A percentile compares a stretch with the other conserved stretches of the same genome.
Conservation (phyloP, 257 asterid species). For the Plantago major region DNA sequence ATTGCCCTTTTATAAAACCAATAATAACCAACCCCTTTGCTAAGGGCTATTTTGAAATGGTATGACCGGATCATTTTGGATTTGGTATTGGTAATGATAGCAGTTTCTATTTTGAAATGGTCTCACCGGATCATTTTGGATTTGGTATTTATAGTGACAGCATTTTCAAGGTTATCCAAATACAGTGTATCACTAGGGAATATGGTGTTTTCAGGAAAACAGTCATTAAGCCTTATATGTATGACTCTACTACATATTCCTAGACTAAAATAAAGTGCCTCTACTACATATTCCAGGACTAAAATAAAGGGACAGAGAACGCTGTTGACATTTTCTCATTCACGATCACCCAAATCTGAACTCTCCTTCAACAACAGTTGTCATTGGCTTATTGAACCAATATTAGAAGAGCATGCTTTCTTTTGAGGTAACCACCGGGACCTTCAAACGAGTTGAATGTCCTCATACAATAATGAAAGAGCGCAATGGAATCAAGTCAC, state of each 20-base stretch:
- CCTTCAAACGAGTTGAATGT: not conserved
- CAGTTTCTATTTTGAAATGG: not conserved
- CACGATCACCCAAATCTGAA: not conserved
- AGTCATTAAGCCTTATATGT: not conserved
- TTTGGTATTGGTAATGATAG: conserved; percentile 10
- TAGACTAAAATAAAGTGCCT: conserved; percentile 11
- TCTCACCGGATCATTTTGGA: not conserved
- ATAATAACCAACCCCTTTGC: not conserved
- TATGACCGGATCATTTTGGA: not conserved
- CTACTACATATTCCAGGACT: conserved; percentile 7
- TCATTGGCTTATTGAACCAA: not conserved
- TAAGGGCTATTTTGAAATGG: too few species aligned
- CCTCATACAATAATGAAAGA: not conserved
- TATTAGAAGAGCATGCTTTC: not conserved
- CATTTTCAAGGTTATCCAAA: conserved; percentile 12
- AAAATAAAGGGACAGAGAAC: not conserved
- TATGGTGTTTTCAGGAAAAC: not conserved
- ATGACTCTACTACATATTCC: not conserved
- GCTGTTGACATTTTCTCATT: too few species aligned
- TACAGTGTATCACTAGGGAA: not conserved
- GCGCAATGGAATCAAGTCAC: too few species aligned
- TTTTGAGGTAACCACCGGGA: not conserved
- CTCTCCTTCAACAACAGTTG: conserved; percentile 5
- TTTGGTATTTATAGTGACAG: conserved; percentile 10
- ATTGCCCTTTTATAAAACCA: not conserved